Percentiles rank a stretch among this genome's conserved stretches.
These are phyloP conservation scores for Abrus precatorius DNA, from an alignment of 306 rosid species.

Conservation along the genomic window DNA sequence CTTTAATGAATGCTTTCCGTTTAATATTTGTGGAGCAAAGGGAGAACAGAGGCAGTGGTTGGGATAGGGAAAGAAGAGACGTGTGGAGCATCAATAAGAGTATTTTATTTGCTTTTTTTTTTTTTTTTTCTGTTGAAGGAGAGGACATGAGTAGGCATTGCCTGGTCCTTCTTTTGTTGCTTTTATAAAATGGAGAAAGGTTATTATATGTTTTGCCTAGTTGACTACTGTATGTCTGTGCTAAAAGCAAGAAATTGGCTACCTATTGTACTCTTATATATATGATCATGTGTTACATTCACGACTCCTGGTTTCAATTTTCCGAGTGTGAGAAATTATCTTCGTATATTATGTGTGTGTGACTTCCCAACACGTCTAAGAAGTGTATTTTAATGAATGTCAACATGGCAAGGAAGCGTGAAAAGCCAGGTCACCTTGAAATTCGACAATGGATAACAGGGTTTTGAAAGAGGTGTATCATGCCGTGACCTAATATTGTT, in stretches of 20 bases:
- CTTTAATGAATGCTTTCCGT: background rate
- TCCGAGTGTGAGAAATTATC: background rate
- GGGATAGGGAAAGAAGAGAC: background rate
- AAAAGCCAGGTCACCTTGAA: background rate
- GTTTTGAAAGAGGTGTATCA: too few species aligned
- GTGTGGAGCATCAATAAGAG: slow-evolving; percentile 10
- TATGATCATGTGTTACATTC: background rate
- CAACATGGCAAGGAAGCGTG: background rate
- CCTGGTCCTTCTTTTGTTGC: background rate
- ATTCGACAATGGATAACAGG: background rate
- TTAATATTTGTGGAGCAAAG: background rate
- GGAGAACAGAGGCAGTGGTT: background rate
- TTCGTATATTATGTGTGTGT: background rate
- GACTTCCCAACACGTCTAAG: slow-evolving; percentile 21
- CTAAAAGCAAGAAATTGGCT: background rate
- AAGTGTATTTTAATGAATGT: background rate
- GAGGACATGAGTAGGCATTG: background rate
- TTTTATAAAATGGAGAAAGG: background rate
- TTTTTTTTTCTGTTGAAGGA: too few species aligned
- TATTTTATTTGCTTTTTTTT: background rate
- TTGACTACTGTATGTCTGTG: background rate
- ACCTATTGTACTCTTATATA: background rate
- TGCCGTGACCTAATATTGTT: too few species aligned
- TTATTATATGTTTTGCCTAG: background rate
- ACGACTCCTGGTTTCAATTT: background rate